A percentile compares a stretch with the other conserved stretches of the same genome.
Evolutionary conservation across 148 eudicot species (phyloP).

Genomic region (Diospyros lotus): DNA sequence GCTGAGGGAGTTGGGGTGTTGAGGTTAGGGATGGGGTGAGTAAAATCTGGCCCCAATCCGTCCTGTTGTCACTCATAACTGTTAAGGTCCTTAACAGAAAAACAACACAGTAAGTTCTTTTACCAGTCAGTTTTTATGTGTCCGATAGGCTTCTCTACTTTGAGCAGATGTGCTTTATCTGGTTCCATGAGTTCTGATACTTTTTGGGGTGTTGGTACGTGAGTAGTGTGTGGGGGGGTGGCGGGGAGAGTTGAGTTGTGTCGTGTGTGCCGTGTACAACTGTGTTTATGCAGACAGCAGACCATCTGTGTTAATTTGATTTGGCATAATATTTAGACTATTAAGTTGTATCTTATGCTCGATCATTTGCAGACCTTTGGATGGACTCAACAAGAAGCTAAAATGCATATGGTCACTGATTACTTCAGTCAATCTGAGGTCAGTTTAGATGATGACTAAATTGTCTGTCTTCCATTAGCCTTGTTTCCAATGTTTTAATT

Average conservation of each 20-base stretch:
- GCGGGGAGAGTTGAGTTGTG: no score
- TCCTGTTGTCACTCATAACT: no score
- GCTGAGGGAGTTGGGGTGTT: no score
- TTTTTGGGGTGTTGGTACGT: not conserved
- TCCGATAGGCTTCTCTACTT: not conserved
- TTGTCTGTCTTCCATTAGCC: conserved; percentile 4
- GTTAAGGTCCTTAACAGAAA: no score
- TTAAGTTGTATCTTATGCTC: conserved; percentile 12
- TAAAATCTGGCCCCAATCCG: no score
- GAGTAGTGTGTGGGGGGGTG: not conserved
- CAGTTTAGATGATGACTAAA: conserved; percentile 17
- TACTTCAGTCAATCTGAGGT: conserved; percentile 87
- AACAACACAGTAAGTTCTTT: not conserved
- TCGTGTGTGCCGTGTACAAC: no score
- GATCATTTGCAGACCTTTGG: conserved; percentile 64
- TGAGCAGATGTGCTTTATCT: not conserved
- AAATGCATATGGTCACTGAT: conserved; percentile 81
- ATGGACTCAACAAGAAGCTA: conserved; percentile 85
- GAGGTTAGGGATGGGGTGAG: no score
- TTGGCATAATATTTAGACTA: conserved; percentile 3
- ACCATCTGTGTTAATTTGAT: not conserved
- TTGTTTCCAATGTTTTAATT: not conserved
- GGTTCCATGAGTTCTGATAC: not conserved
- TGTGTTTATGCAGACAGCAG: no score
- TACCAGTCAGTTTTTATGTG: not conserved